phyloP scores from a whole-genome alignment of 2,329 filamentous ascomycete genomes.

The Botryosphaeria dothidea region DNA sequence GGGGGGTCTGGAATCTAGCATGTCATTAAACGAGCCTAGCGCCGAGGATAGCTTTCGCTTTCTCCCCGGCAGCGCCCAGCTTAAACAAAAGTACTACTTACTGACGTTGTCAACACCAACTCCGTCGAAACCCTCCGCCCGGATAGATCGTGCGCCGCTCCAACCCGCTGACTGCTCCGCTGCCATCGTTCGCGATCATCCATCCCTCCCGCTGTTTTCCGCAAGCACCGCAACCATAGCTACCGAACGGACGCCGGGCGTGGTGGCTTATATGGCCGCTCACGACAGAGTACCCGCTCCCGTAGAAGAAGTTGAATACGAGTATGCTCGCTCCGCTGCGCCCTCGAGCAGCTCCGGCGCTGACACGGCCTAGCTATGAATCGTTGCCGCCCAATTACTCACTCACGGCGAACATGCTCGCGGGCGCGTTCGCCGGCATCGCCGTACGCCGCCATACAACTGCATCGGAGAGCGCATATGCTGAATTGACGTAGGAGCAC shows the following conservation, averaged over 20 bases:
- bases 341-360: constrained; percentile 19
- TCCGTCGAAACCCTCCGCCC: background rate
- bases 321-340: constrained; percentile 32
- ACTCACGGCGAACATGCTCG: constrained; percentile 89
- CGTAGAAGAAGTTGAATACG: constrained; percentile 42
- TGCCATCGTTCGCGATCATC: background rate
- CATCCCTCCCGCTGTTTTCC: background rate
- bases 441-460: constrained; percentile 62
- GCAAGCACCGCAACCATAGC: constrained; percentile 24
- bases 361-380: constrained; percentile 69
- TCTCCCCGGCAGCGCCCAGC: constrained; percentile 15
- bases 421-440: constrained; percentile 95
- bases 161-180: constrained; percentile 18
- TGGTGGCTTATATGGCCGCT: constrained; percentile 43
- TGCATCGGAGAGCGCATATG: constrained; percentile 22
- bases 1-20: constrained; percentile 14
- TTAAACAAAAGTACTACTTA: constrained; percentile 14
- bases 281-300: constrained; percentile 35
- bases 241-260: constrained; percentile 37
- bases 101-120: background rate
- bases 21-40: constrained; percentile 16
- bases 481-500: constrained; percentile 69
- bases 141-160: background rate
- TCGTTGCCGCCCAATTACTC: constrained; percentile 92
- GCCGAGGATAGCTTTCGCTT: constrained; percentile 14